A percentile compares a stretch with the other conserved stretches of the same genome.
Evolutionary conservation across 2,329 filamentous ascomycete species (phyloP).

Genomic region (Cryoendolithus antarcticus): DNA sequence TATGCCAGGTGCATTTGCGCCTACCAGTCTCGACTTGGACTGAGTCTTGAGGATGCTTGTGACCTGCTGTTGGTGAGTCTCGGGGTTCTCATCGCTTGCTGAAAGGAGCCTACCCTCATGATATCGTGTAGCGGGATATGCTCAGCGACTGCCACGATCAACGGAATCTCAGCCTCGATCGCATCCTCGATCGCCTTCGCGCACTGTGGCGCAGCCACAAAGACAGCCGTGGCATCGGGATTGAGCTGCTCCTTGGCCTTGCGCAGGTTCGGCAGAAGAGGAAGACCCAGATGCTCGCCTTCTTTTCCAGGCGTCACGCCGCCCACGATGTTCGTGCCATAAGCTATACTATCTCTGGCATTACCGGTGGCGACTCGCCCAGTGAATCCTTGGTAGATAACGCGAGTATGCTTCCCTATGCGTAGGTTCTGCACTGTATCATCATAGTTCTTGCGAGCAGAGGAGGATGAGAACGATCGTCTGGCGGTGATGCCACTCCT

Average conservation of each 20-base stretch:
- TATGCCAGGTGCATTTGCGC: conserved; percentile 71
- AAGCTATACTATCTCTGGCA: conserved; percentile 61
- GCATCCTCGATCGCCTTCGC: conserved; percentile 65
- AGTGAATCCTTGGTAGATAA: conserved; percentile 62
- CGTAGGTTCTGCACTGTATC: conserved; percentile 55
- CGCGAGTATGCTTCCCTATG: conserved; percentile 53
- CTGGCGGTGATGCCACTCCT: background rate
- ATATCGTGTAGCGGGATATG: conserved; percentile 71
- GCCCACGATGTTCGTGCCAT: conserved; percentile 70
- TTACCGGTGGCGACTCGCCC: conserved; percentile 60
- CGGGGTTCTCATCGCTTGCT: background rate
- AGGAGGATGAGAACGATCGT: conserved; percentile 17
- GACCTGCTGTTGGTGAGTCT: conserved; percentile 31
- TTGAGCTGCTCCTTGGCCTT: conserved; percentile 57
- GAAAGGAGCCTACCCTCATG: conserved; percentile 43
- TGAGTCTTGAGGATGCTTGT: conserved; percentile 61
- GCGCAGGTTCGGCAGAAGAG: conserved; percentile 56
- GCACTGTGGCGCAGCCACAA: conserved; percentile 65
- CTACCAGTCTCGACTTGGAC: conserved; percentile 58
- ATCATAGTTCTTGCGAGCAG: conserved; percentile 34
- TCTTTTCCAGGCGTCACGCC: conserved; percentile 61
- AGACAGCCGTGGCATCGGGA: conserved; percentile 68
- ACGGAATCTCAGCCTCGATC: conserved; percentile 63
- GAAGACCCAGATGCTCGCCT: conserved; percentile 60
- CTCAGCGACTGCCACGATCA: conserved; percentile 69